Evolutionary conservation across 495 filamentous ascomycete genomes (phyloP).

Genomic region (Annulohypoxylon nitens): DNA sequence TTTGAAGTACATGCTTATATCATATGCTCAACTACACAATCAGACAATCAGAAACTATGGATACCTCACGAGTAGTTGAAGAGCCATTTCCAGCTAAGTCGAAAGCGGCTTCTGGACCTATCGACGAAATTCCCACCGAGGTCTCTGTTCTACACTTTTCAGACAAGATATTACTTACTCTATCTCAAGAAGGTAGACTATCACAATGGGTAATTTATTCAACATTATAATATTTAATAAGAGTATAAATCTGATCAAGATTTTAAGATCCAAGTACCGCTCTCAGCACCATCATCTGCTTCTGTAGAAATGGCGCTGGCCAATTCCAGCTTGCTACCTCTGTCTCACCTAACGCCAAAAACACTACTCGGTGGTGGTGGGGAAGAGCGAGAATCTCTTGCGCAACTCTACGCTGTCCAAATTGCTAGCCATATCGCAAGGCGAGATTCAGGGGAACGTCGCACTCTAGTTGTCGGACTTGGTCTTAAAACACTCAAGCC

Average conservation of each 20-base stretch:
- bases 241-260: constrained; percentile 13
- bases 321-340: constrained; percentile 72
- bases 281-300: constrained; percentile 74
- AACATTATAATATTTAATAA: not conserved
- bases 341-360: constrained; percentile 84
- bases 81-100: constrained; percentile 82
- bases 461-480: constrained; percentile 84
- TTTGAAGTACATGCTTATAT: not conserved
- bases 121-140: constrained; percentile 78
- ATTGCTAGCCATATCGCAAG: constrained; percentile 83
- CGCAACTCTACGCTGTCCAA: constrained; percentile 89
- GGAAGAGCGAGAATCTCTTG: constrained; percentile 82
- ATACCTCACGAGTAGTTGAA: constrained; percentile 38
- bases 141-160: constrained; percentile 79
- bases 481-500: constrained; percentile 75
- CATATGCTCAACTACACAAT: not conserved
- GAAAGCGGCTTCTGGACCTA: constrained; percentile 71
- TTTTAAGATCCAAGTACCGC: constrained; percentile 84
- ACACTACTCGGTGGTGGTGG: constrained; percentile 89
- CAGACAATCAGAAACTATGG: constrained; percentile 30
- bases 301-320: constrained; percentile 67
- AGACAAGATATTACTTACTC: constrained; percentile 92
- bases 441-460: constrained; percentile 78
- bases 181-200: constrained; percentile 86
- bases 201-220: constrained; percentile 84